Base-by-base conservation (phyloP, 805 yeast genomes). In the Ogataea populi-albae region DNA sequence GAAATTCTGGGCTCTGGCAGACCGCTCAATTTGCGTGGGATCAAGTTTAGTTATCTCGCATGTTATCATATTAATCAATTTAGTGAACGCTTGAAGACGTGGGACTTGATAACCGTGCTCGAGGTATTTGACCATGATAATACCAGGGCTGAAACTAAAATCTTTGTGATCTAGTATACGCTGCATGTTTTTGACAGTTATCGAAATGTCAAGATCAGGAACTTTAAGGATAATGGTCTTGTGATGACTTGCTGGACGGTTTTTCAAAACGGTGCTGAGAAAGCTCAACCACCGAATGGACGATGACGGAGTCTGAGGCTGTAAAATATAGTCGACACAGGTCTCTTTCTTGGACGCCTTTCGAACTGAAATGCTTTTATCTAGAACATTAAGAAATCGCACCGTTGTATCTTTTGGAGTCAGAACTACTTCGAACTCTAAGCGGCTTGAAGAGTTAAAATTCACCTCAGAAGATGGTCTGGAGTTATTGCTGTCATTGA, bases 281-380 rank as follows among this genome's bases (percentile, higher is more conserved):
- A 85, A 72, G 19, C 73, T 69, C 21, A 77, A 59, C 94, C 95
- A 86, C 21, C 70, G 62, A 23, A 77, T 58, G 0, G 93, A 71
- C 1, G 79, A 66, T 2, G 65, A 49, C 6, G 69, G 66, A 4
- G 81, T 71, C 30, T 71, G 71, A 17, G 81, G 67, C 35, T 76
- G 69, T 28, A 87, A 47, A 17, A 85, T 69, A 54, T 75, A 82
- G 4, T 43, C 46, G 4, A 45, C 17, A 14, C 29, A 17, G n/a
- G 40, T 37, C 2, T 32, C 34, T 16, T 39, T 32, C 26, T 38
- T 30, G 17, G 45, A 36, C 19, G 18, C 38, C 36, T 57, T 61
- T 1, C 66, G 66, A 4, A 86, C 52, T 10, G 76, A 72, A 9
- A 89, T 65, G 1, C 93, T 72, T 50, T 85, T 81, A 51, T 89